phyloP scores from a whole-genome alignment of 495 filamentous ascomycete species.

The Xylaria acuta region DNA sequence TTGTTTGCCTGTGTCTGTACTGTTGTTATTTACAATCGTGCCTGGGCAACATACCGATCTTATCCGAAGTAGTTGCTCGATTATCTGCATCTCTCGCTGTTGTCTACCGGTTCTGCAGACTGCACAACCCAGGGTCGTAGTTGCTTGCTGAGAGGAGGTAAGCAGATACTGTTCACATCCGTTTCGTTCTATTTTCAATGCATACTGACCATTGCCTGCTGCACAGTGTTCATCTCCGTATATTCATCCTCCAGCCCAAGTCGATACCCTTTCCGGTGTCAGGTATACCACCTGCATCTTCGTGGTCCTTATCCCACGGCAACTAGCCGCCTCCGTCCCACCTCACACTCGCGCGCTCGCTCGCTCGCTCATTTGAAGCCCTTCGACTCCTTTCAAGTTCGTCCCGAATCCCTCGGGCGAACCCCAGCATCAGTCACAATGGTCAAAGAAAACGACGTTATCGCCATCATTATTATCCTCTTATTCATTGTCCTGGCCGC shows the following conservation, averaged over 20 bases:
- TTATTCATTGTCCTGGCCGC: slow-evolving; percentile 75
- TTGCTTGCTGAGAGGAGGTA: neutral
- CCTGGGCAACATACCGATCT: neutral
- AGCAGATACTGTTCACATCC: neutral
- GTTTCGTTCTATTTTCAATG: no score
- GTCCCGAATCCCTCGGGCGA: neutral
- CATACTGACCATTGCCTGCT: neutral
- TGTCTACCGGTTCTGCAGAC: neutral
- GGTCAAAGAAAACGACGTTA: slow-evolving; percentile 76
- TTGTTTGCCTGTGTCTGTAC: neutral
- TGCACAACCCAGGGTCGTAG: no score
- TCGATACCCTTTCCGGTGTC: neutral
- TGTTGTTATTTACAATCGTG: neutral
- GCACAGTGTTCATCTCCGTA: neutral
- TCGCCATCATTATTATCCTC: slow-evolving; percentile 82
- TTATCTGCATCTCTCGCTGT: neutral
- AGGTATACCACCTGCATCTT: neutral
- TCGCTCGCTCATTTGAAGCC: neutral
- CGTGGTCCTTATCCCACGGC: neutral
- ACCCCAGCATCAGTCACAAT: slow-evolving; percentile 38
- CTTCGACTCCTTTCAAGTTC: neutral
- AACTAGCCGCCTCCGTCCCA: neutral
- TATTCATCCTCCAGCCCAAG: neutral
- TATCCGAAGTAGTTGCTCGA: neutral
- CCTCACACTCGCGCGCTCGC: neutral